Evolutionary conservation across 345 rosid genomes (phyloP).

Genomic region (Gossypium bickii): DNA sequence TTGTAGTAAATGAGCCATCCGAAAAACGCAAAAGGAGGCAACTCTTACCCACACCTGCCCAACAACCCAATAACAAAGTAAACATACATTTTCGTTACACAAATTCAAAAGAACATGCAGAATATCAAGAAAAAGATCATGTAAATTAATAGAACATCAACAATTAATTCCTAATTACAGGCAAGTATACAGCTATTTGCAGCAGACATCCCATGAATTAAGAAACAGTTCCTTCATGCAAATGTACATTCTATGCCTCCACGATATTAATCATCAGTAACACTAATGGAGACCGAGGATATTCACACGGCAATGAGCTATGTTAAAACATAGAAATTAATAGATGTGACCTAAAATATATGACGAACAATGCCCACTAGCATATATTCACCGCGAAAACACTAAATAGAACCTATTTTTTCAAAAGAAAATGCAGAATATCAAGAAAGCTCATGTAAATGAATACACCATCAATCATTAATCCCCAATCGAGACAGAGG

Average conservation of each 20-base stretch:
- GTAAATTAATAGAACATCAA: background rate
- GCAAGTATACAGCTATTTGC: background rate
- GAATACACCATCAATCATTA: no score
- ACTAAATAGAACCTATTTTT: no score
- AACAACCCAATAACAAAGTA: conserved; percentile 2
- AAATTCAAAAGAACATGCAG: background rate
- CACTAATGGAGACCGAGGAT: background rate
- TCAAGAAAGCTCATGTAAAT: no score
- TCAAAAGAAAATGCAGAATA: no score
- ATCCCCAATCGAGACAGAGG: background rate
- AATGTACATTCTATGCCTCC: background rate
- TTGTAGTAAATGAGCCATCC: conserved; percentile 93
- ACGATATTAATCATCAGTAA: background rate
- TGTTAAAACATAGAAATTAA: background rate
- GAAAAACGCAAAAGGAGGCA: conserved; percentile 89
- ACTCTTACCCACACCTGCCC: conserved; percentile 86
- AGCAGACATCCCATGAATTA: background rate
- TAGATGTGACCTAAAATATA: background rate
- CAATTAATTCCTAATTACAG: background rate
- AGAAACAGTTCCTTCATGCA: background rate
- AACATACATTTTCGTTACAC: background rate
- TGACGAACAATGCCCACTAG: background rate
- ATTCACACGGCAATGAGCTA: background rate
- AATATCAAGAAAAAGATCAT: background rate
- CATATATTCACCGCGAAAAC: background rate